phyloP scores from a whole-genome alignment of 2,329 filamentous ascomycete species.

The Xylaria arbuscula region DNA sequence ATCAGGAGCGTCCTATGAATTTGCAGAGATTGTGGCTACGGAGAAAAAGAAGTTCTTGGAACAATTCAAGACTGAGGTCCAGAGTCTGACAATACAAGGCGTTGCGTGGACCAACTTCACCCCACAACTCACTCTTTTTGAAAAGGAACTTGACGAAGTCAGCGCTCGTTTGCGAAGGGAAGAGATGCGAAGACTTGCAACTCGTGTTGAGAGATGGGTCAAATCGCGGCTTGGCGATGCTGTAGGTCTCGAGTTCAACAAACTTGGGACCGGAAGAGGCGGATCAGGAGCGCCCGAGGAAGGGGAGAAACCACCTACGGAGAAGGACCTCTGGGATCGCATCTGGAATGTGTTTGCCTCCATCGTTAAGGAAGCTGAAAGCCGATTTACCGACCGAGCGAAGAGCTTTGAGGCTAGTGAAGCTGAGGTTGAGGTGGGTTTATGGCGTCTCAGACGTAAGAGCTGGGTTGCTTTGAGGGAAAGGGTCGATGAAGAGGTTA shows the following conservation, averaged over 20 bases:
- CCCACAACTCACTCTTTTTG: slow-evolving; percentile 81
- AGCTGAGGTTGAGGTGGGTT: slow-evolving; percentile 89
- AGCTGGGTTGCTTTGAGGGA: slow-evolving; percentile 91
- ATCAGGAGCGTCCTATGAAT: slow-evolving; percentile 90
- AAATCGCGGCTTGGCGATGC: slow-evolving; percentile 87
- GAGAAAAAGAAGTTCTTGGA: slow-evolving; percentile 82
- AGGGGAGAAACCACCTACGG: slow-evolving; percentile 76
- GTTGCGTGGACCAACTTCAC: slow-evolving; percentile 89
- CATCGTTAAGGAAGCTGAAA: slow-evolving; percentile 86
- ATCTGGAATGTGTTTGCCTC: slow-evolving; percentile 89
- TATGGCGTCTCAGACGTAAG: slow-evolving; percentile 93
- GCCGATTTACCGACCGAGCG: slow-evolving; percentile 85
- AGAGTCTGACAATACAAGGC: slow-evolving; percentile 79
- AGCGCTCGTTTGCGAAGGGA: slow-evolving; percentile 88
- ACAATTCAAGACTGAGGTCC: slow-evolving; percentile 80
- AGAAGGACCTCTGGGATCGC: slow-evolving; percentile 94
- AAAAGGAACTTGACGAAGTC: slow-evolving; percentile 91
- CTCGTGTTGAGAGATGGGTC: slow-evolving; percentile 93
- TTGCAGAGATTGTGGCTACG: slow-evolving; percentile 88
- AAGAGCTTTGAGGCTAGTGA: slow-evolving; percentile 92
- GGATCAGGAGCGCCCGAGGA: slow-evolving; percentile 83
- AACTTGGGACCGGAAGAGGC: slow-evolving; percentile 86
- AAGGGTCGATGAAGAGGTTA: slow-evolving; percentile 96
- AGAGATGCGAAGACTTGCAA: slow-evolving; percentile 93
- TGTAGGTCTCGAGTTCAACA: slow-evolving; percentile 94